A percentile compares a stretch with the other conserved stretches of the same genome.
phyloP scores from a whole-genome alignment of 179 eudicot genomes.

The Vitellaria paradoxa region DNA sequence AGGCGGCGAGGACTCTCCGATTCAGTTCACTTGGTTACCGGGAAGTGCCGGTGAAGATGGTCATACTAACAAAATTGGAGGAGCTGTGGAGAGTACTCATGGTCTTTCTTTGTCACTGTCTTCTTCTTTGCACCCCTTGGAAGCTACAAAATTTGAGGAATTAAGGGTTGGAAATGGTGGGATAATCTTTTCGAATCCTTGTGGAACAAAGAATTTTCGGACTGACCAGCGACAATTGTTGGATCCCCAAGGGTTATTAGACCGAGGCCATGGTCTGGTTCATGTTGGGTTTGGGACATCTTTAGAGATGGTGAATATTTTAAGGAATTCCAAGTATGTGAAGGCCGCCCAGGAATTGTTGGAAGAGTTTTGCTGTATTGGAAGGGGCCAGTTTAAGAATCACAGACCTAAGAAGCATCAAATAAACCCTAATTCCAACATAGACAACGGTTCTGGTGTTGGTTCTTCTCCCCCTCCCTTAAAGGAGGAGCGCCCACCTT shows the following conservation, averaged over 20 bases:
- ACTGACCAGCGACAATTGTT: not conserved
- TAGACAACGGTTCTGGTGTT: conserved; percentile 21
- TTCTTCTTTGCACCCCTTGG: conserved; percentile 39
- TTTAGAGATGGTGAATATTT: conserved; percentile 33
- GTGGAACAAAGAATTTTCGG: conserved; percentile 21
- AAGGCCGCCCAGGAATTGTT: conserved; percentile 71
- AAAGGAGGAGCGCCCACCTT: conserved; percentile 38
- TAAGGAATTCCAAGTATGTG: conserved; percentile 64
- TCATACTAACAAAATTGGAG: not conserved
- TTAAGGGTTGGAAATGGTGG: conserved; percentile 25
- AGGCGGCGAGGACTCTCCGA: not conserved
- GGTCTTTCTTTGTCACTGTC: conserved; percentile 59
- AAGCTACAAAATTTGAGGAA: conserved; percentile 40
- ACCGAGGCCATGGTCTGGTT: not conserved
- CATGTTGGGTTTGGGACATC: conserved; percentile 36
- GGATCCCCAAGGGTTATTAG: not conserved
- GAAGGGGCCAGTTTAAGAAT: conserved; percentile 57
- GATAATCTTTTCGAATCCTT: conserved; percentile 33
- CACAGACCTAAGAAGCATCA: conserved; percentile 28
- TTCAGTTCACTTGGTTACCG: conserved; percentile 14
- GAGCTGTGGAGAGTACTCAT: conserved; percentile 36
- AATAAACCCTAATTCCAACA: conserved; percentile 28
- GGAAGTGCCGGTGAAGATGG: not conserved
- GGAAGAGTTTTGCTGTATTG: conserved; percentile 82
- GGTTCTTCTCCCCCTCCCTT: conserved; percentile 32